These are phyloP conservation scores for Teratosphaeria gauchensis DNA, from an alignment of 2,329 filamentous ascomycete species.

Conservation along the genomic window DNA sequence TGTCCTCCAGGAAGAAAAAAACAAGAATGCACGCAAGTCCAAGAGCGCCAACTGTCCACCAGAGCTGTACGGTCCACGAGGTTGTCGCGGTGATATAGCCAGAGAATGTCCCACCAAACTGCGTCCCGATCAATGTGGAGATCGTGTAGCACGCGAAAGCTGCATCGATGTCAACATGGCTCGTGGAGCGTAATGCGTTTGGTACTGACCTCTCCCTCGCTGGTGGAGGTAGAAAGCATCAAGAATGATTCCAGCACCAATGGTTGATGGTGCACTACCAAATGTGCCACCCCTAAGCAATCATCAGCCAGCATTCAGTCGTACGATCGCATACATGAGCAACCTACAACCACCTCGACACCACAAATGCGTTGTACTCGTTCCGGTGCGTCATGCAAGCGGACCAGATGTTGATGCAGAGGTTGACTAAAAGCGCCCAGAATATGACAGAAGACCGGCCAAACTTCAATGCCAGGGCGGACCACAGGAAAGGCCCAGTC, in stretches of 20 bases:
- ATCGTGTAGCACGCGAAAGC: conserved; percentile 3
- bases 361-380: conserved; percentile 2
- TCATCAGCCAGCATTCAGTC: background rate
- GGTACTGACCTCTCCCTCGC: background rate
- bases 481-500: background rate
- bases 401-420: conserved; percentile 1
- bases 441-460: conserved; percentile 1
- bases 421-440: background rate
- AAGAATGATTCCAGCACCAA: conserved; percentile 32
- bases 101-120: background rate
- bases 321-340: background rate
- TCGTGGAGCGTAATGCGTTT: background rate
- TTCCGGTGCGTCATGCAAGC: conserved; percentile 11
- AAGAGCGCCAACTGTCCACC: conserved; percentile 4
- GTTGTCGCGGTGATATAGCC: conserved; percentile 1
- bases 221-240: conserved; percentile 30
- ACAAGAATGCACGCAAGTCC: background rate
- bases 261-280: conserved; percentile 28
- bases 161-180: background rate
- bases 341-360: background rate
- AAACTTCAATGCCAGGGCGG: background rate
- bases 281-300: conserved; percentile 22
- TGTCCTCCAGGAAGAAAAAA: conserved; percentile 6
- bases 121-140: background rate
- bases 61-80: conserved; percentile 2